Evolutionary conservation across 2,329 filamentous ascomycete genomes (phyloP), one percentile per base, ranked within the genome.

Genomic region (Cladophialophora exuberans): DNA sequence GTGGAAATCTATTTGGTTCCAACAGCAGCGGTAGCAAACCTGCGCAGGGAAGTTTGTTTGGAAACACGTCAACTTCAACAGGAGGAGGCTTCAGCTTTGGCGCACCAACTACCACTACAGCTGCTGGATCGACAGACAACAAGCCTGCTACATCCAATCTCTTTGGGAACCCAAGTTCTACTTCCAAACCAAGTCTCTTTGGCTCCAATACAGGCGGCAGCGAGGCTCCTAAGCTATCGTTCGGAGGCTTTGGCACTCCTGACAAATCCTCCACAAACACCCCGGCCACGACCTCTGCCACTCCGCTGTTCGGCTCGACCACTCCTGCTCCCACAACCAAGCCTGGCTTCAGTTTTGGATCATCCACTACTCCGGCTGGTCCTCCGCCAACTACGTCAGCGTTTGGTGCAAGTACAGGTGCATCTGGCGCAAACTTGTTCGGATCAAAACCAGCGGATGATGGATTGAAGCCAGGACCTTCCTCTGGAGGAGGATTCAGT

Each of bases 291-390:
- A 65, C 62, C 49, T 65, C 71, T 31, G 57, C 69, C 22, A 64
- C 71, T 33, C 69, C 70, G 25, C 36, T 69, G 7, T 73, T 74
- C 62, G 72, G 71, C 44, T 62, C 66, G 35, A 62, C 65, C 23
- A 66, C 57, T 10, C 68, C 64, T 41, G 62, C 62, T n/a, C n/a
- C n/a, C 4, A 74, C 73, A 22, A 67, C 72, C 38, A 65, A 70
- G 26, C 67, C 65, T 23, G 6, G 6, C n/a, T 57, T 62, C 44
- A 63, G 57, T 41, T 76, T 77, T 56, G 69, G 66, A 39, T 72
- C 70, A 44, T 79, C 77, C 13, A 79, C 78, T 15, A 80, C 77
- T 26, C 78, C 78, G 45, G 77, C 77, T 49, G 77, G 76, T 5
- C 76, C 75, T 57, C 77, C 78, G 23, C 76, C 77, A 26, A 58